Base-by-base conservation (phyloP, 2,329 filamentous ascomycete genomes). In the Clonostachys solani region DNA sequence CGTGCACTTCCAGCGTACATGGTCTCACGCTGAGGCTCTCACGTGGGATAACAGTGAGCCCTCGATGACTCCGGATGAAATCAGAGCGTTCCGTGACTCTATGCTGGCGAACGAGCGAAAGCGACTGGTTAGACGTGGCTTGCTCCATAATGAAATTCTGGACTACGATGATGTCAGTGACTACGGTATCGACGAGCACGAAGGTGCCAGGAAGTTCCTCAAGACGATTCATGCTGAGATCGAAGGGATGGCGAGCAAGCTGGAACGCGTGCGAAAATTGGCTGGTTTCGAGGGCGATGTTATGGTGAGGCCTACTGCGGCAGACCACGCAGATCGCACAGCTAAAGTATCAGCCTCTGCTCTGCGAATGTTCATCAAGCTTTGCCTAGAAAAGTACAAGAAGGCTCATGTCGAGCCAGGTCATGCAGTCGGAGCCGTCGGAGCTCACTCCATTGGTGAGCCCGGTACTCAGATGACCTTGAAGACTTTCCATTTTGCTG, bases 401-500 rank as follows among this genome's bases (percentile, higher is more conserved):
- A 89, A 86, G 64, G 92, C 92, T 1, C 89, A 90, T 54, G 89
- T 95, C 17, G 92, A 99, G 63, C 92, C 94, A 12, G 94, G 94
- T 4, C 92, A 97, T 61, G 92, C 94, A 6, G 94, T 99, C 1
- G 94, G 94, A 52, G 94, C 94, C 15, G 91, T 97, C 36, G 94
- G 94, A 54, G 94, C 94, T 2, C 94, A 99, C 66, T 97, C 92
- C 2, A 99, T 99, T 57, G 94, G 94, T 69, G 94, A 99, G 62
- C 94, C 94, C 0, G 94, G 94, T 64, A 99, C 94, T 1, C 94
- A 99, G 68, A 99, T 99, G 94, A 99, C 94, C 2, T 73, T 99
- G 53, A 97, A 97, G 72, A 97, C 94, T 63, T 97, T 97, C 83
- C 94, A 97, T 87, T 99, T 99, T 74, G 94, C 94, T 63, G 94